Conservation (phyloP, 2,329 filamentous ascomycete genomes). For the Ciborinia camelliae region DNA sequence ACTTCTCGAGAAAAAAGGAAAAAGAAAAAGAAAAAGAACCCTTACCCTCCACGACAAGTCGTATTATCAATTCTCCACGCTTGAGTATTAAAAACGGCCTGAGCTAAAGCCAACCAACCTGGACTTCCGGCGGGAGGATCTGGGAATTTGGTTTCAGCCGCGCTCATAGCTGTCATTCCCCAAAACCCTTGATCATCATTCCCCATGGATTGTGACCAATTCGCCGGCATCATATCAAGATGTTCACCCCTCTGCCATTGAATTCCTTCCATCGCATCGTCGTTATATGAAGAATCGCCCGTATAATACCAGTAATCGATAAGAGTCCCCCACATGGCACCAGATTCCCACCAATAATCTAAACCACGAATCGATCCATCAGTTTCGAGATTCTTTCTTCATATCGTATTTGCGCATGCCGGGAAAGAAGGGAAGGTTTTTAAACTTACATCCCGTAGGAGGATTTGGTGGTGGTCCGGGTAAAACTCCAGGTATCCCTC, state of each 20-base stretch:
- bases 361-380: neutral
- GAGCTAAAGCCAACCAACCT: constrained; percentile 74
- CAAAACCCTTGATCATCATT: constrained; percentile 60
- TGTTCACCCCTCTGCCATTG: constrained; percentile 55
- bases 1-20: neutral
- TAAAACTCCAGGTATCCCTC: constrained; percentile 49
- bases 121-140: constrained; percentile 60
- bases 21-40: no score
- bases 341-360: constrained; percentile 61
- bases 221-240: constrained; percentile 55
- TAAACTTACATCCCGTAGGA: constrained; percentile 34
- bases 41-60: constrained; percentile 61
- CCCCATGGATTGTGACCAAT: constrained; percentile 40
- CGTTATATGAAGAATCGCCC: constrained; percentile 55
- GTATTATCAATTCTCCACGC: constrained; percentile 64
- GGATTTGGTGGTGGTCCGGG: constrained; percentile 43
- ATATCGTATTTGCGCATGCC: constrained; percentile 11
- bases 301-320: constrained; percentile 63
- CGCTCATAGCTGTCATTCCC: constrained; percentile 77
- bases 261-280: constrained; percentile 52
- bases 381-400: neutral
- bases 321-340: constrained; percentile 57
- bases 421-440: constrained; percentile 1
- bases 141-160: constrained; percentile 72
- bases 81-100: constrained; percentile 79